Evolutionary conservation across 257 asterid genomes (phyloP).

Genomic region (Gentiana dahurica): DNA sequence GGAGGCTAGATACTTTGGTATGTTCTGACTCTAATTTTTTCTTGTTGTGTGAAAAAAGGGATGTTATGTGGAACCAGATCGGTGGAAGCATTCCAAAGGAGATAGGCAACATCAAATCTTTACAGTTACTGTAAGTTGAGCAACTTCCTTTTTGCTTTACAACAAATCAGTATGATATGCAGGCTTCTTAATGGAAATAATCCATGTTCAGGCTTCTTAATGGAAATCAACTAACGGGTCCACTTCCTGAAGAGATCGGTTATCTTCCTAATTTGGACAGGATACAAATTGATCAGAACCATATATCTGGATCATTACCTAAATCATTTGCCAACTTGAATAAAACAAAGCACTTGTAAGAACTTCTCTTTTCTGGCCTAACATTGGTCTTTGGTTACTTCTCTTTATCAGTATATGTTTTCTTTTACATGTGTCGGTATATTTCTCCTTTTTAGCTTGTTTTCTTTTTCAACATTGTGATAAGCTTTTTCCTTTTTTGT

Average conservation of each 20-base stretch:
- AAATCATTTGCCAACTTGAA: slow-evolving; percentile 66
- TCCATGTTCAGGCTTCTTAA: slow-evolving; percentile 67
- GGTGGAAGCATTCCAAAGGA: slow-evolving; percentile 84
- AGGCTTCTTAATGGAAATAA: background rate
- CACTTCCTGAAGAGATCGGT: slow-evolving; percentile 92
- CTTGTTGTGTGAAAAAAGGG: slow-evolving; percentile 36
- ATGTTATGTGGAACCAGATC: slow-evolving; percentile 89
- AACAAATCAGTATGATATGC: too few species aligned
- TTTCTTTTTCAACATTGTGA: slow-evolving; percentile 8
- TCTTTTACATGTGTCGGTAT: background rate
- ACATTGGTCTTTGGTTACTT: slow-evolving; percentile 8
- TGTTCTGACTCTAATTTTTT: slow-evolving; percentile 2
- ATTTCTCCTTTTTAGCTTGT: background rate
- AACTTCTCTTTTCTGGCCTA: slow-evolving; percentile 7
- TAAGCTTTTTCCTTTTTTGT: slow-evolving; percentile 1
- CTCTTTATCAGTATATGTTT: too few species aligned
- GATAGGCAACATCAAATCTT: slow-evolving; percentile 64
- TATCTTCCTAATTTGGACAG: slow-evolving; percentile 66
- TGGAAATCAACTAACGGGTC: slow-evolving; percentile 84
- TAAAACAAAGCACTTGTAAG: slow-evolving; percentile 61
- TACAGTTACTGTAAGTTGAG: slow-evolving; percentile 67
- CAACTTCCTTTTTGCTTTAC: background rate
- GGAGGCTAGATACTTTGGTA: too few species aligned
- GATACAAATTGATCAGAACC: slow-evolving; percentile 89
- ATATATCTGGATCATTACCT: slow-evolving; percentile 80